A percentile compares a stretch with the other conserved stretches of the same genome.
Conservation (phyloP, 805 yeast genomes). For the Grigorovia transvaalensis region DNA sequence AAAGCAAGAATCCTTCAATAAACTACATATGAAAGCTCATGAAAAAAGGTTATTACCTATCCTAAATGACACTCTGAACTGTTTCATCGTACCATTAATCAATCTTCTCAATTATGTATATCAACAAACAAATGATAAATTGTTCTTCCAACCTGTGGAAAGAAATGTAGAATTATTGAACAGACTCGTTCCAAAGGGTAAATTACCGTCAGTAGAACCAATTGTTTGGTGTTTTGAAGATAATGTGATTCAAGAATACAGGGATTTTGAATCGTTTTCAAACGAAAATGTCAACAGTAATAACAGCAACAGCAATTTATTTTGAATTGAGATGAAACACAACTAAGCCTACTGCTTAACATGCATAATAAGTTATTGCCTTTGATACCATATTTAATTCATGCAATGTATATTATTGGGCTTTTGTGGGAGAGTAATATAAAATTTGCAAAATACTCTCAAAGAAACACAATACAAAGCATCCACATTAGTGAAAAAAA, state of each 20-base stretch:
- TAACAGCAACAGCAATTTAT: neutral
- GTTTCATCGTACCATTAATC: constrained; percentile 22
- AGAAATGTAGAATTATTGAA: constrained; percentile 9
- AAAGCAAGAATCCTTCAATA: neutral
- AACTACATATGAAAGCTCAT: neutral
- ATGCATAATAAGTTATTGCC: neutral
- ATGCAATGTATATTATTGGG: too few relatives aligned
- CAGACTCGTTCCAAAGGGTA: constrained; percentile 19
- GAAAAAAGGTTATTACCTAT: constrained; percentile 13
- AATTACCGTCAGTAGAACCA: constrained; percentile 15
- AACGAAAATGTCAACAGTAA: too few relatives aligned
- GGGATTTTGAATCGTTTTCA: neutral
- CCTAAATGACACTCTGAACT: constrained; percentile 16
- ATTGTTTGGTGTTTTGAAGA: constrained; percentile 17
- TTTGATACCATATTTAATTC: too few relatives aligned
- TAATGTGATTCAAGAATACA: constrained; percentile 2
- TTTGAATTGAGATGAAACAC: neutral
- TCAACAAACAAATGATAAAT: constrained; percentile 21
- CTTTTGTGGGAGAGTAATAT: too few relatives aligned
- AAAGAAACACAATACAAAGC: too few relatives aligned
- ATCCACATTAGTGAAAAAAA: too few relatives aligned
- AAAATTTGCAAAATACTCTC: too few relatives aligned
- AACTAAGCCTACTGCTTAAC: neutral
- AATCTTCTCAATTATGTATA: constrained; percentile 21
- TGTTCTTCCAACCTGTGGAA: constrained; percentile 18